Evolutionary conservation across 192 early-diverging fungal species (phyloP).

Genomic region (Rhizoclosmatium globosum): DNA sequence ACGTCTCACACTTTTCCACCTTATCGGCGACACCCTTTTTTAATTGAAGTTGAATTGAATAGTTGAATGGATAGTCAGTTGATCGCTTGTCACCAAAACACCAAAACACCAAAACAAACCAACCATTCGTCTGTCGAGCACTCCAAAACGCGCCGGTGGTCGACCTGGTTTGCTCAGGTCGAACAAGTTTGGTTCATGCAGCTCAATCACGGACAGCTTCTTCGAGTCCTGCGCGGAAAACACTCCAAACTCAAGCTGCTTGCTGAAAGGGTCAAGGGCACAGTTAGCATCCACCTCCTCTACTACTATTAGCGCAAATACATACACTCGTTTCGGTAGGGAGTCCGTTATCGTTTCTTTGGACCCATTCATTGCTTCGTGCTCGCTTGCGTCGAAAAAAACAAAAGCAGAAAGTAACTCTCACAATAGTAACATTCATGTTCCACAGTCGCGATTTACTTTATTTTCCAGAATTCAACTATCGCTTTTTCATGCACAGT

Average conservation of each 20-base stretch:
- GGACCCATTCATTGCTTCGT: background rate
- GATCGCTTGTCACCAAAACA: background rate
- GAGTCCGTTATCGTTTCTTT: slow-evolving; percentile 25
- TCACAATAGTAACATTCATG: too few relatives aligned
- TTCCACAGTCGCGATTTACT: background rate
- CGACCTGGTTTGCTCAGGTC: slow-evolving; percentile 74
- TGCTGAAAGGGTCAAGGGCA: slow-evolving; percentile 39
- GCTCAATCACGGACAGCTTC: slow-evolving; percentile 88
- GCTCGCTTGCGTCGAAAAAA: background rate
- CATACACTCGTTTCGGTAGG: slow-evolving; percentile 33
- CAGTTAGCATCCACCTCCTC: background rate
- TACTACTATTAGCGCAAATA: background rate
- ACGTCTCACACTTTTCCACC: slow-evolving; percentile 86
- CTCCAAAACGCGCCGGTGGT: slow-evolving; percentile 85
- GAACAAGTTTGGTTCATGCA: slow-evolving; percentile 87
- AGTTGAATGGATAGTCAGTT: background rate
- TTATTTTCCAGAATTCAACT: background rate
- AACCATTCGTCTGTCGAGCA: slow-evolving; percentile 89
- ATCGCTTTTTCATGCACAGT: background rate
- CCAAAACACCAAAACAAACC: slow-evolving; percentile 26
- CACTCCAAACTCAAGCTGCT: slow-evolving; percentile 95
- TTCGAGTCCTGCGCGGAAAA: slow-evolving; percentile 89
- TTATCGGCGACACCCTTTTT: slow-evolving; percentile 85
- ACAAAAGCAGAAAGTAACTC: background rate
- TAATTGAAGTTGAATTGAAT: background rate